Conservation (phyloP, 1,139 yeast genomes). For the Geotrichum australiense region DNA sequence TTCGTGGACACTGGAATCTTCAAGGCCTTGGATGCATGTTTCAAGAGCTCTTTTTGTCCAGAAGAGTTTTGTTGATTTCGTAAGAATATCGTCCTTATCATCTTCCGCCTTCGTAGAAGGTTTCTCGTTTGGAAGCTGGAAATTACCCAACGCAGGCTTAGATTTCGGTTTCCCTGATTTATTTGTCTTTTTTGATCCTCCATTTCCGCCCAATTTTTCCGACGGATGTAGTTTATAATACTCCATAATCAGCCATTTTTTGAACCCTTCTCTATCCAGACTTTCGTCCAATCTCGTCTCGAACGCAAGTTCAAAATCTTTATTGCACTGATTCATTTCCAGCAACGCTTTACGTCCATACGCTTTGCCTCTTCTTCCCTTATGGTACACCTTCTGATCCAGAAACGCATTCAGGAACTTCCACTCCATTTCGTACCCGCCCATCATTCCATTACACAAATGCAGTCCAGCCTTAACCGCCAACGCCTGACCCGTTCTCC, state of each 20-base stretch:
- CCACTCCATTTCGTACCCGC: constrained; percentile 15
- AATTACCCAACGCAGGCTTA: constrained; percentile 5
- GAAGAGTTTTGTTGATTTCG: constrained; percentile 10
- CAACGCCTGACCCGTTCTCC: constrained; percentile 12
- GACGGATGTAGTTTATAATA: constrained; percentile 17
- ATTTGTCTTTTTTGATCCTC: no score
- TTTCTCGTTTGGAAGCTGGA: not conserved
- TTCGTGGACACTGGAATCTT: constrained; percentile 20
- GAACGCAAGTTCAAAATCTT: constrained; percentile 7
- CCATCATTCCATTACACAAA: constrained; percentile 14
- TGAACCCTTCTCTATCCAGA: constrained; percentile 3
- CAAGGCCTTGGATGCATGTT: constrained; percentile 26
- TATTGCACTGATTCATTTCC: constrained; percentile 22
- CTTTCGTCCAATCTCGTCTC: not conserved
- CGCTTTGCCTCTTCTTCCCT: constrained; percentile 24
- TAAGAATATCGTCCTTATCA: constrained; percentile 1
- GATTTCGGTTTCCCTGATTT: no score
- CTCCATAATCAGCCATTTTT: constrained; percentile 4
- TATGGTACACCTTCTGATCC: constrained; percentile 22
- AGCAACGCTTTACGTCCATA: constrained; percentile 28
- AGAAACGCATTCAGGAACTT: constrained; percentile 24
- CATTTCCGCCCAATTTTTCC: constrained; percentile 15
- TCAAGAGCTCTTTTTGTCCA: constrained; percentile 25
- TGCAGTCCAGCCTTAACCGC: constrained; percentile 6
- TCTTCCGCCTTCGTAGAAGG: not conserved